A percentile compares a stretch with the other conserved stretches of the same genome.
Evolutionary conservation across 2,329 filamentous ascomycete species (phyloP).

Genomic region (Fusarium sp.): DNA sequence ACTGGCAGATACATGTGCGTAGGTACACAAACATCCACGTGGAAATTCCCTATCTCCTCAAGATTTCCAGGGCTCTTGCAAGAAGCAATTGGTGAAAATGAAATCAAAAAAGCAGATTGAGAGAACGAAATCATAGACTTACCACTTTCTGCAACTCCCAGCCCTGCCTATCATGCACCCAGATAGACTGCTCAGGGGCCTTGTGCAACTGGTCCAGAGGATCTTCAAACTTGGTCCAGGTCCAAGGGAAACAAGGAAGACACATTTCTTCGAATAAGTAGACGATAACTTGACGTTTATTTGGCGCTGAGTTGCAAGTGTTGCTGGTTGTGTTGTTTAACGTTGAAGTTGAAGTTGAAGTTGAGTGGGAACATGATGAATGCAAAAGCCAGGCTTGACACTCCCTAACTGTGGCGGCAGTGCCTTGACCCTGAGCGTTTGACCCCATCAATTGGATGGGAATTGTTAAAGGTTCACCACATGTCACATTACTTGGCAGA

Average conservation of each 20-base stretch:
- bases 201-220: conserved; percentile 53
- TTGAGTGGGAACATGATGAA: conserved; percentile 3
- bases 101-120: background rate
- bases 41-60: background rate
- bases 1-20: conserved; percentile 13
- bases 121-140: conserved; percentile 41
- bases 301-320: background rate
- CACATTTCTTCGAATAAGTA: conserved; percentile 58
- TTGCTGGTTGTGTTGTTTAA: background rate
- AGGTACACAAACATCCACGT: background rate
- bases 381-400: conserved; percentile 1
- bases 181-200: conserved; percentile 57
- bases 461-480: too few species aligned
- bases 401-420: conserved; percentile 5
- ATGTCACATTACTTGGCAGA: background rate
- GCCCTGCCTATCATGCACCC: conserved; percentile 54
- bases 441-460: background rate
- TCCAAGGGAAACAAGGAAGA: conserved; percentile 66
- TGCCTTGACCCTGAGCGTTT: background rate
- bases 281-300: accelerated
- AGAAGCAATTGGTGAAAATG: background rate
- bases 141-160: conserved; percentile 58
- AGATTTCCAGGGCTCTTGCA: background rate
- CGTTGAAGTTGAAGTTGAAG: conserved; percentile 7
- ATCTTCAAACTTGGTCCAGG: conserved; percentile 61